phyloP scores from a whole-genome alignment of 2,329 filamentous ascomycete species.

The Didymella segeticola region DNA sequence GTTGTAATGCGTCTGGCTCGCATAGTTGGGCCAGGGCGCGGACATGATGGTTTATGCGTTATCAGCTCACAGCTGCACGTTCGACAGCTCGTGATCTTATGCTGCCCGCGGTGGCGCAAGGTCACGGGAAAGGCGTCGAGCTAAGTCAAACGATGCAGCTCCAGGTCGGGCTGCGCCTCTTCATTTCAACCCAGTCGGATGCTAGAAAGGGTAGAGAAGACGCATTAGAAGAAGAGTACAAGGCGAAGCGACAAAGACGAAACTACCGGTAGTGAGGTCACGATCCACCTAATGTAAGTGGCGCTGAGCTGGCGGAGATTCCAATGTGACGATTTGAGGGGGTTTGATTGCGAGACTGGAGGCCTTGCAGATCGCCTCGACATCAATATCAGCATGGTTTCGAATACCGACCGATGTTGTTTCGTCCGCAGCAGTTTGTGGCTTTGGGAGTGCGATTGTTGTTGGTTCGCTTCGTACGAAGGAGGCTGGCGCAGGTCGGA shows the following conservation, averaged over 20 bases:
- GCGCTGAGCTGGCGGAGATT: not conserved
- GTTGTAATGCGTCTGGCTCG: slow-evolving; percentile 18
- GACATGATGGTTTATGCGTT: not conserved
- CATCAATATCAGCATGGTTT: slow-evolving; percentile 9
- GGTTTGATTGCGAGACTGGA: slow-evolving; percentile 13
- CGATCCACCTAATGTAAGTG: not conserved
- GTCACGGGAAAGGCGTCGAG: not conserved
- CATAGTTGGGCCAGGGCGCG: slow-evolving; percentile 15
- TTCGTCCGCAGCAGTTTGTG: not conserved
- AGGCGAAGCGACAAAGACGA: not conserved
- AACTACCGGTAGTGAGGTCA: not conserved
- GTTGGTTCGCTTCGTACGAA: slow-evolving; percentile 1
- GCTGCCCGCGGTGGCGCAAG: not conserved
- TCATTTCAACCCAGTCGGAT: not conserved
- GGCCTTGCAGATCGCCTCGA: slow-evolving; percentile 19
- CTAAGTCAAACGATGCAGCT: not conserved
- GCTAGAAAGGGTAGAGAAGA: not conserved
- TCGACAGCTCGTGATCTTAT: not conserved
- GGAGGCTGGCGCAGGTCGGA: not conserved
- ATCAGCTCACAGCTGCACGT: too few relatives aligned
- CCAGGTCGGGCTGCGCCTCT: not conserved
- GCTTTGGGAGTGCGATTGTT: not conserved
- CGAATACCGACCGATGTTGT: not conserved
- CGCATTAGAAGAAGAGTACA: not conserved
- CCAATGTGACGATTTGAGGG: not conserved